Percentiles rank a stretch among this genome's conserved stretches.
Evolutionary conservation across 2,329 filamentous ascomycete species (phyloP).

Genomic region (Sarocladium strictum): DNA sequence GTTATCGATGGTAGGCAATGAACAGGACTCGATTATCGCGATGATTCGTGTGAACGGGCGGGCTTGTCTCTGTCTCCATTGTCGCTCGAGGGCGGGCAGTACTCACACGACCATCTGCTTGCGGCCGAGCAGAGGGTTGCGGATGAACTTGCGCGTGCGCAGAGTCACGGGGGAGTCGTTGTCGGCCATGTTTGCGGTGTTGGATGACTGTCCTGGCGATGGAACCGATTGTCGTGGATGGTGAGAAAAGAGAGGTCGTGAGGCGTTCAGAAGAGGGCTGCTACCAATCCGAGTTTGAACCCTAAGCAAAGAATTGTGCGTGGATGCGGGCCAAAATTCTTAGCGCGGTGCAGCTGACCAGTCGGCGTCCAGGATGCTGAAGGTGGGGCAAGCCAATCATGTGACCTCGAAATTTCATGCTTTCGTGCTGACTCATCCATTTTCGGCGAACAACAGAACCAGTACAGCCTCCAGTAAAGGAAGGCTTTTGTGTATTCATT

Average conservation of each 20-base stretch:
- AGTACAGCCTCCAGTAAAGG: no score
- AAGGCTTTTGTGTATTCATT: background rate
- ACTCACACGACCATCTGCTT: slow-evolving; percentile 99
- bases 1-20: background rate
- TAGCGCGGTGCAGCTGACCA: slow-evolving; percentile 4
- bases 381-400: background rate
- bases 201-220: slow-evolving; percentile 22
- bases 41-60: slow-evolving; percentile 11
- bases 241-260: slow-evolving; percentile 8
- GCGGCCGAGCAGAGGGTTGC: slow-evolving; percentile 96
- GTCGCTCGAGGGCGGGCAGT: slow-evolving; percentile 16
- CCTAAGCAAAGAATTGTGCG: slow-evolving; percentile 9
- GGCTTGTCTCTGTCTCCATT: slow-evolving; percentile 13
- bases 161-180: slow-evolving; percentile 70
- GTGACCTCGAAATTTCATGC: background rate
- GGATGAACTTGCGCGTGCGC: slow-evolving; percentile 99
- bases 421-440: background rate
- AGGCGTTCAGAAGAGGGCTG: background rate
- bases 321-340: background rate
- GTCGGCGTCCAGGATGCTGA: background rate
- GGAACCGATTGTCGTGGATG: slow-evolving; percentile 9
- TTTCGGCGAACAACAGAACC: no score
- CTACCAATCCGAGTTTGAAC: background rate
- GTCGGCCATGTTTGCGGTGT: slow-evolving; percentile 78
- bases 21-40: slow-evolving; percentile 3